Evolutionary conservation across 306 rosid genomes (phyloP), one percentile per base, ranked within the genome.

Genomic region (Casuarina glauca): DNA sequence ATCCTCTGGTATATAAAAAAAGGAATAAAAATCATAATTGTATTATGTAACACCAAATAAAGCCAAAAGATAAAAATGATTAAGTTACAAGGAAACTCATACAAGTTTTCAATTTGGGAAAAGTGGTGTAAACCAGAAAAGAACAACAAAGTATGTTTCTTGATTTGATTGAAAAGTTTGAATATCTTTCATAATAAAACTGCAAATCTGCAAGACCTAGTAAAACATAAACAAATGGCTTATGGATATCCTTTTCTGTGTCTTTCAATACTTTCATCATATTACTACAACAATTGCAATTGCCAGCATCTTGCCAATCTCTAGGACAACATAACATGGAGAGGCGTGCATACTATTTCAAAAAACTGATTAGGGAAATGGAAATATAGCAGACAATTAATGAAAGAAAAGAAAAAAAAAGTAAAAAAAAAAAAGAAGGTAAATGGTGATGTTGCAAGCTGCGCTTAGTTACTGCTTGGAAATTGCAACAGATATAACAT

Each of bases 91-190:
- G 39, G 63, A 9, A 58, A 26, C 64, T 58, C 26, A 61, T 13
- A 61, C n/a, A 61, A 12, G 43, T 54, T 61, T 57, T 61, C 43
- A 35, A 61, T 61, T 58, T 58, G 64, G 64, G 64, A 58, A 26
- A 26, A 1, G 9, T 58, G 38, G 64, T 6, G 5, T 58, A 13
- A 58, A 58, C 6, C 11, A 57, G 35, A 57, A 57, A 57, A 7
- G 9, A 57, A 6, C 35, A 19, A 58, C 38, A 58, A 58, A 26
- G 26, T 17, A 20, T 38, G 9, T 36, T 61, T 36, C 43, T 11
- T 32, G 17, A 32, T 61, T 35, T 61, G 43, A 61, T 61, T 35
- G 35, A 61, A 7, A 61, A 35, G 7, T 35, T 61, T 35, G 8
- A 35, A 61, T 61, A 12, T 26, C 43, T 61, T 61, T 61, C 43